Evolutionary conservation across 345 rosid species (phyloP).

Genomic region (Theobroma cacao): DNA sequence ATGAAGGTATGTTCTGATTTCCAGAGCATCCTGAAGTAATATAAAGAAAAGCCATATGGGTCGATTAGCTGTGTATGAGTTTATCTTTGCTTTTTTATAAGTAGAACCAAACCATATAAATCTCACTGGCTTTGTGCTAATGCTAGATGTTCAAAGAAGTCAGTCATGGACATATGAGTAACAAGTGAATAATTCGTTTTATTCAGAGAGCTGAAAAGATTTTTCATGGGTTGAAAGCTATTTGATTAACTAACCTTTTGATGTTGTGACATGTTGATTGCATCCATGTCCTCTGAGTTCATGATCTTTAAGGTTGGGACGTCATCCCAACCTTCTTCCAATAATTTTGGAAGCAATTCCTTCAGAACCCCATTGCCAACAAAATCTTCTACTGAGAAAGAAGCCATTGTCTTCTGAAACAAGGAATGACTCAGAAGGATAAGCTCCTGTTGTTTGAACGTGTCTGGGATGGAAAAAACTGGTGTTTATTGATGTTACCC

Average conservation of each 20-base stretch:
- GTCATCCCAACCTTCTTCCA: slow-evolving; percentile 79
- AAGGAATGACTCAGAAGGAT: not conserved
- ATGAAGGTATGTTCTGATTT: slow-evolving; percentile 64
- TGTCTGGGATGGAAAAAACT: not conserved
- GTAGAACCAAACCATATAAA: not conserved
- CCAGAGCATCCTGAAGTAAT: slow-evolving; percentile 47
- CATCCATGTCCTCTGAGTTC: slow-evolving; percentile 56
- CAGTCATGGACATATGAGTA: not conserved
- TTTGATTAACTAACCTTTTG: slow-evolving; percentile 41
- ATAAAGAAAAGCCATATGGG: slow-evolving; percentile 1
- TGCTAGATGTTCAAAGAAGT: not conserved
- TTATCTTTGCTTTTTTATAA: not conserved
- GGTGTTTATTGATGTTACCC: not conserved
- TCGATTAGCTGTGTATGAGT: not conserved
- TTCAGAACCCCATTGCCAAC: slow-evolving; percentile 52
- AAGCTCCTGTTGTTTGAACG: not conserved
- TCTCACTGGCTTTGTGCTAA: not conserved
- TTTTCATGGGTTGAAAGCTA: not conserved
- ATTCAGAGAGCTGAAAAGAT: not conserved
- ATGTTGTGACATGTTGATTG: slow-evolving; percentile 46
- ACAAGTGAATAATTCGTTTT: not conserved
- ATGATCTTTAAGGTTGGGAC: slow-evolving; percentile 68
- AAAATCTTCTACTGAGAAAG: slow-evolving; percentile 60
- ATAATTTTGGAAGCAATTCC: slow-evolving; percentile 46
- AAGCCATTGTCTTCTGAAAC: slow-evolving; percentile 40